phyloP scores from a whole-genome alignment of 148 eudicot genomes.

The Talinum fruticosum region DNA sequence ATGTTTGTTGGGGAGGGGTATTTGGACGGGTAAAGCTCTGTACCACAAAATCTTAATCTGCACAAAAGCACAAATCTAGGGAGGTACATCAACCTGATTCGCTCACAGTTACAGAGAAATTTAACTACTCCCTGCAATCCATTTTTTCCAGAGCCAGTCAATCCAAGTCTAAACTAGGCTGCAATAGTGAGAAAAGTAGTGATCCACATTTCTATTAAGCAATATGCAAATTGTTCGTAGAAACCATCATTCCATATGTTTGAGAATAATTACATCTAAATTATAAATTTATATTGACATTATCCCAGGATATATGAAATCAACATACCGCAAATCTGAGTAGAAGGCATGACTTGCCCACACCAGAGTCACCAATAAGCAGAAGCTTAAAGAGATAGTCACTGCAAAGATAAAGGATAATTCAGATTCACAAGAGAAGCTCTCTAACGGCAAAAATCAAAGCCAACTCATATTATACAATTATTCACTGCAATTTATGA shows the following conservation, averaged over 20 bases:
- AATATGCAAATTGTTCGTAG: neutral
- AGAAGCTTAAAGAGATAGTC: constrained; percentile 41
- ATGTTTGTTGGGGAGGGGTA: no score
- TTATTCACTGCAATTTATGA: neutral
- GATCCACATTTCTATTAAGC: neutral
- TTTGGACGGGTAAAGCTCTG: no score
- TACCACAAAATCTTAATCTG: no score
- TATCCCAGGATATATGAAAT: neutral
- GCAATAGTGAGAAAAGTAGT: neutral
- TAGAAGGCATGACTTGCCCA: constrained; percentile 36
- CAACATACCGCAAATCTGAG: constrained; percentile 36
- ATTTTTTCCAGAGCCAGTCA: neutral
- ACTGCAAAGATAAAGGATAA: constrained; percentile 16
- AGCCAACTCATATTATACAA: neutral
- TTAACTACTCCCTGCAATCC: neutral
- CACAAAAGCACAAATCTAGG: no score
- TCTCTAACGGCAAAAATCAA: neutral
- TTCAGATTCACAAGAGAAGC: neutral
- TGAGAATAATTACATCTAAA: neutral
- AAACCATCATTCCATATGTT: neutral
- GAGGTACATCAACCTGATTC: no score
- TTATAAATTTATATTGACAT: neutral
- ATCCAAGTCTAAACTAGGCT: neutral
- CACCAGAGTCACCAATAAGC: constrained; percentile 38
- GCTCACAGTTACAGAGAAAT: neutral